phyloP scores from a whole-genome alignment of 139 green algal species.

The Chlorella sp. region DNA sequence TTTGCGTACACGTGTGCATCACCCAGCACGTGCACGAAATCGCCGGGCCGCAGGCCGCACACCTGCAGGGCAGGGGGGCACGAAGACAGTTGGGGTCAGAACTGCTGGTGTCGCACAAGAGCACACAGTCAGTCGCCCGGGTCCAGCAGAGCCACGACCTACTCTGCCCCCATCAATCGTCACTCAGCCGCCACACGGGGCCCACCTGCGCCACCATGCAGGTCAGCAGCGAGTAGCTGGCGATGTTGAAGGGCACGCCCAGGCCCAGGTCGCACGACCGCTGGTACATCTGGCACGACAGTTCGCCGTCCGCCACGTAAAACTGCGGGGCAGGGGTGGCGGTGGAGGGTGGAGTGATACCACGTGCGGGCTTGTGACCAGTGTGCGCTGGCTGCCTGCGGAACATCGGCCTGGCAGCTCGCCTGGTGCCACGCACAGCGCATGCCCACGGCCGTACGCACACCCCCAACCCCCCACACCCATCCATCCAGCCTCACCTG shows the following conservation, averaged over 20 bases:
- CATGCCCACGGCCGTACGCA: not conserved
- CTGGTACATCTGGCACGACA: slow-evolving; percentile 99
- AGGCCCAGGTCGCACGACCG: slow-evolving; percentile 97
- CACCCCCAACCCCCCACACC: not conserved
- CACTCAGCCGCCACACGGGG: too few relatives aligned
- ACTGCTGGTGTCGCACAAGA: not conserved
- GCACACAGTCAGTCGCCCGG: not conserved
- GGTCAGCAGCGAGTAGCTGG: slow-evolving; percentile 96
- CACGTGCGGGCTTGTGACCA: not conserved
- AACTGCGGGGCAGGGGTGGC: slow-evolving; percentile 74
- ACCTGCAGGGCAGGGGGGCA: slow-evolving; percentile 60
- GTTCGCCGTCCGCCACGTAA: slow-evolving; percentile 96
- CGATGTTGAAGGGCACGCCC: slow-evolving; percentile 99
- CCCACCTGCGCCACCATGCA: slow-evolving; percentile 91
- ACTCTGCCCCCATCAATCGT: too few relatives aligned
- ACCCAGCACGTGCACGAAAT: slow-evolving; percentile 96
- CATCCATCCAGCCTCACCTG: slow-evolving; percentile 63
- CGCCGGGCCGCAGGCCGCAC: slow-evolving; percentile 84
- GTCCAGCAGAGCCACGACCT: too few relatives aligned
- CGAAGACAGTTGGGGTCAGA: not conserved
- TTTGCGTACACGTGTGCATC: slow-evolving; percentile 99
- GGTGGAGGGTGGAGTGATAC: not conserved
- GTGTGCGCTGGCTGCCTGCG: not conserved
- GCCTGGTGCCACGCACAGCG: not conserved
- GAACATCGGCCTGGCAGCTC: not conserved